phyloP scores from a whole-genome alignment of 225 moss, liverwort and hornwort species.

The Sphagnum tenellum region DNA sequence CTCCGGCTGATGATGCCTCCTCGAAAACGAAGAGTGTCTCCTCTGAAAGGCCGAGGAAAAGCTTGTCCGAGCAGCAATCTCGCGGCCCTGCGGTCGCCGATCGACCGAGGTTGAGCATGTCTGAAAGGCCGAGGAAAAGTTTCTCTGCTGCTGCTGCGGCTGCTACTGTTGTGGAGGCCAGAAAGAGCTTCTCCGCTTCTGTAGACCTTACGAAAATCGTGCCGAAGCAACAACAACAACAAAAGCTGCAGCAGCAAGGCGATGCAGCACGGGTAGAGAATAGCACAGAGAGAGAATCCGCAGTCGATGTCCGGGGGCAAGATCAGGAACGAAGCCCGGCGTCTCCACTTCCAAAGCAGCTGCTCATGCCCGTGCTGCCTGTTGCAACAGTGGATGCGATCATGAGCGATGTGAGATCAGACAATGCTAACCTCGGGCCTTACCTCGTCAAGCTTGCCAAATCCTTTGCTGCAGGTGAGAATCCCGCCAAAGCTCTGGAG shows the following conservation, averaged over 20 bases:
- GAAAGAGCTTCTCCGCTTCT: background rate
- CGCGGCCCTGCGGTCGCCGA: too few species aligned
- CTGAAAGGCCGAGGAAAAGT: conserved; percentile 33
- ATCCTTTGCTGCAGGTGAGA: conserved; percentile 70
- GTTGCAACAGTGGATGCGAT: conserved; percentile 40
- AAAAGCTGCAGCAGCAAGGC: conserved; percentile 8
- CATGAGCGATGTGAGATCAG: conserved; percentile 36
- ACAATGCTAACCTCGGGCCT: conserved; percentile 35
- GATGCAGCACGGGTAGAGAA: conserved; percentile 8
- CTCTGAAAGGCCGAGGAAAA: conserved; percentile 22
- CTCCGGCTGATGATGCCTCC: too few species aligned
- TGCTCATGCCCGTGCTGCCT: conserved; percentile 43
- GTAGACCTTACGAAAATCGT: conserved; percentile 22
- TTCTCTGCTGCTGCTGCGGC: background rate
- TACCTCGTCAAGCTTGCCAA: conserved; percentile 87
- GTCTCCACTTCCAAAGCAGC: conserved; percentile 14
- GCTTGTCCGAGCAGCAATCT: conserved; percentile 15
- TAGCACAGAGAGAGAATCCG: conserved; percentile 24
- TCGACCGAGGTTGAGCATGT: conserved; percentile 11
- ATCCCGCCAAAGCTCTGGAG: conserved; percentile 76
- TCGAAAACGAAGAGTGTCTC: too few species aligned
- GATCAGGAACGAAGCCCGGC: conserved; percentile 9
- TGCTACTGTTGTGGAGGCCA: conserved; percentile 12
- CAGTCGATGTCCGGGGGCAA: conserved; percentile 25
- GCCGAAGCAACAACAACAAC: conserved; percentile 29